Base-by-base conservation (phyloP, 1,139 yeast species). In the Suhomyces terraborum region DNA sequence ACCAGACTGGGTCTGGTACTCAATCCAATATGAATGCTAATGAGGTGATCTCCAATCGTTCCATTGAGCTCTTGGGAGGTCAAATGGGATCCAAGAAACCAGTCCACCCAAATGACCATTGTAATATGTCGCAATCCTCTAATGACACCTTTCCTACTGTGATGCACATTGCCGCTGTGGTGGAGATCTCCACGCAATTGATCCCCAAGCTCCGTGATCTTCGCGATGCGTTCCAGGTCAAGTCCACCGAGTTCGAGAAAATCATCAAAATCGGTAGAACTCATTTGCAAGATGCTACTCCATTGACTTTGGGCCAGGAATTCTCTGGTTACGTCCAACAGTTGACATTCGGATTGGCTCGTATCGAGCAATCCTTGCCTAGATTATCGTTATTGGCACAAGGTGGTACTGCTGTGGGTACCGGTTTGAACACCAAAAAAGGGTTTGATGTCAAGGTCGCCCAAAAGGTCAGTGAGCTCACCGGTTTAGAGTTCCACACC, bases 331-430 rank as follows among this genome's bases (percentile, higher is more conserved):
- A 93, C 68, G 95, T 86, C 38, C 94, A 88, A 64, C 98, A 93
- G 73, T 66, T 94, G 52, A 79, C 87, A 55, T 87, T 88, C 62
- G 98, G 98, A 62, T 85, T 93, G 55, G 85, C 74, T 55, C 81
- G 98, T 64, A 83, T 93, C 48, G 88, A 88, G 71, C 73, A 72
- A 50, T 66, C 84, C 40, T 78, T 93, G 52, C 88, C 88, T 53
- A 80, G 83, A 66, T 77, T 93, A 64, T 77, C 84, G 59, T 80
- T 65, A 61, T 79, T 93, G 57, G 98, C 98, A 40, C 98, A 93
- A 76, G 98, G 98, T 72, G 98, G 98, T 70, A 93, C 98, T 51
- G 98, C 98, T 46, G 98, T 93, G 43, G 98, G 98, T 56, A 93
- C 98, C 43, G 98, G 98, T 51, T 80, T 93, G 55, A 93, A 93